Percentiles rank a stretch among this genome's conserved stretches.
Conservation (phyloP, 2,329 filamentous ascomycete genomes). For the Botrytis porri region DNA sequence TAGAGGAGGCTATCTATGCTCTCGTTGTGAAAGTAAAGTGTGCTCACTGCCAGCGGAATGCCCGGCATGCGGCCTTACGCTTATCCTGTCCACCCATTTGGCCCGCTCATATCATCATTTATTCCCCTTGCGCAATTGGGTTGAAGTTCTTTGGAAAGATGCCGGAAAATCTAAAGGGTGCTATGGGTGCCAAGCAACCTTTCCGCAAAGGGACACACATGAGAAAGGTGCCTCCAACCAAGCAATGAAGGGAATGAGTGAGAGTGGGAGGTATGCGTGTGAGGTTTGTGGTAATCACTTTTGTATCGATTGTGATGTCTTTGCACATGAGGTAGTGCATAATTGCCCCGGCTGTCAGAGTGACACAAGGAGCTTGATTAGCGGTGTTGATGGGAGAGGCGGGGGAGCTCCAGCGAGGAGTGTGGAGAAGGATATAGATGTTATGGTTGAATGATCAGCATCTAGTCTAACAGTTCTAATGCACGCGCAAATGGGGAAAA, state of each 20-base stretch:
- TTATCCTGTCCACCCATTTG: conserved; percentile 91
- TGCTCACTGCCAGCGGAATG: conserved; percentile 89
- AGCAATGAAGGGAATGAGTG: conserved; percentile 65
- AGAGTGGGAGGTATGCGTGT: conserved; percentile 86
- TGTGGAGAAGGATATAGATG: not conserved
- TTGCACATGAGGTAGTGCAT: conserved; percentile 89
- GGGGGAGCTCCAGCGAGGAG: not conserved
- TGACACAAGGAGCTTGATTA: conserved; percentile 26
- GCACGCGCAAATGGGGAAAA: not conserved
- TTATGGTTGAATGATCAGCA: conserved; percentile 13
- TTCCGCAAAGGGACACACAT: conserved; percentile 27
- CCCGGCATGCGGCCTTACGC: conserved; percentile 83
- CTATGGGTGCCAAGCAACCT: conserved; percentile 66
- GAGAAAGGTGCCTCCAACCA: conserved; percentile 33
- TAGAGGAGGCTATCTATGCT: conserved; percentile 85
- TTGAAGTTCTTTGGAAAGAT: conserved; percentile 79
- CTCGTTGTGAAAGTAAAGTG: conserved; percentile 82
- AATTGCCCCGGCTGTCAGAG: conserved; percentile 83
- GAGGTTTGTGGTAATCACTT: conserved; percentile 86
- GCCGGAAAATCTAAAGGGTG: conserved; percentile 60
- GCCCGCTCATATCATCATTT: conserved; percentile 92
- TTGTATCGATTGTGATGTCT: conserved; percentile 97
- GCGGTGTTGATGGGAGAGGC: not conserved
- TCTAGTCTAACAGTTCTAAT: not conserved
- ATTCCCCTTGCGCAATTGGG: conserved; percentile 87